These are phyloP conservation scores for Pyrenochaeta sp. DNA, from an alignment of 2,329 filamentous ascomycete species.

Conservation along the genomic window DNA sequence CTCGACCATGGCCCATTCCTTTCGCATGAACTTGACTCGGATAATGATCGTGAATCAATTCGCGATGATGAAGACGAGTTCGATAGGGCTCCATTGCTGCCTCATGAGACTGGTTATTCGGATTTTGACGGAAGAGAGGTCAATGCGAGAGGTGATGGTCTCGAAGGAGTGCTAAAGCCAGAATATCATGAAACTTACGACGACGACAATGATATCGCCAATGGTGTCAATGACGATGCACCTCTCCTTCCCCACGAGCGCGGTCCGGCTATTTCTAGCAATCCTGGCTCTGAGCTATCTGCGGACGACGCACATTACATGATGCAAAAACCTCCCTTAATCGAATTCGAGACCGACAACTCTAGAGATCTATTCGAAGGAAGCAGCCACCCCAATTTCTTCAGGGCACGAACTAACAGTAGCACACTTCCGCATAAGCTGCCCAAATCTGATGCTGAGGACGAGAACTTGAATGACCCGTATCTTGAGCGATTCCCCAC, in stretches of 20 bases:
- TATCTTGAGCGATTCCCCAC: slow-evolving; percentile 41
- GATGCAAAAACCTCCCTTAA: slow-evolving; percentile 12
- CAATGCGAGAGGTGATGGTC: slow-evolving; percentile 24
- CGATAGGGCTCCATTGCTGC: slow-evolving; percentile 44
- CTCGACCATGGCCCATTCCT: slow-evolving; percentile 25
- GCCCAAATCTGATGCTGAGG: slow-evolving; percentile 39
- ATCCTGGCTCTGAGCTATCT: slow-evolving; percentile 24
- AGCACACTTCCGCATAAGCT: slow-evolving; percentile 38
- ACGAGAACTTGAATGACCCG: slow-evolving; percentile 36
- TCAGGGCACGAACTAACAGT: slow-evolving; percentile 28
- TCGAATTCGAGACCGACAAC: slow-evolving; percentile 17
- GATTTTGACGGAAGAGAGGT: slow-evolving; percentile 19
- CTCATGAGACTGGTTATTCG: slow-evolving; percentile 46
- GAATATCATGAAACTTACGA: slow-evolving; percentile 17
- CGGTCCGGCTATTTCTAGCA: slow-evolving; percentile 14
- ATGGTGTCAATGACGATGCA: slow-evolving; percentile 14
- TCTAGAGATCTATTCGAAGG: slow-evolving; percentile 17
- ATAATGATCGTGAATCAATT: slow-evolving; percentile 6
- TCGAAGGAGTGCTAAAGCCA: slow-evolving; percentile 11
- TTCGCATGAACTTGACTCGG: slow-evolving; percentile 27
- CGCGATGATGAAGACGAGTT: slow-evolving; percentile 32
- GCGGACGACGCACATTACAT: slow-evolving; percentile 15
- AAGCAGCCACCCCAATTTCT: slow-evolving; percentile 18
- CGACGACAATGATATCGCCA: slow-evolving; percentile 6
- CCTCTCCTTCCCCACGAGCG: slow-evolving; percentile 37